Evolutionary conservation across 805 yeast species (phyloP), one percentile per base, ranked within the genome.

Genomic region (Danielia oregonensis): DNA sequence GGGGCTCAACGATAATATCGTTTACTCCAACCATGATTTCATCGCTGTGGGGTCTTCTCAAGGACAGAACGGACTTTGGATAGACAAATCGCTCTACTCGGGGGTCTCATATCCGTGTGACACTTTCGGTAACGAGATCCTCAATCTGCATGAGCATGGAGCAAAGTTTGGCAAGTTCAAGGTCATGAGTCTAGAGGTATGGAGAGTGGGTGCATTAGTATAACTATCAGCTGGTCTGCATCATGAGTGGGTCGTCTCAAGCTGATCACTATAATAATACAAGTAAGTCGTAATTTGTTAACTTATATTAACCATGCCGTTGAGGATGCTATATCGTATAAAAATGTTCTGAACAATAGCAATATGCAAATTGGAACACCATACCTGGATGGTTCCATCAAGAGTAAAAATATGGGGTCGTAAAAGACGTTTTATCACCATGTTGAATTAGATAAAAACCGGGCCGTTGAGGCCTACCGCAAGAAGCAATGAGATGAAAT

Each of bases 51-150:
- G 97, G 1, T 91, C 94, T 0, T 95, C 96, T 1, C 82, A 82
- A 48, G 97, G 97, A 2, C 86, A 85, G 51, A 88, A 87, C 58
- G 97, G 97, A 0, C 65, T 93, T 11, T 91, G 94, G 87, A 66
- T 88, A 10, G 95, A 86, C 53, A 80, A 78, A 35, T 76, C 80
- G 27, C 68, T 91, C 26, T 64, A 73, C 36, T 71, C 72, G 35
- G 98, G 97, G 3, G 89, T 87, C 0, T 78, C 89, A 18, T 80
- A 78, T 50, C 71, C 78, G 2, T 83, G 91, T 33, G 77, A 78
- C 17, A 93, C 97, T 0, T 91, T 86, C 65, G 96, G 95, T 0
- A 91, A 93, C 57, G 97, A 87, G 38, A 78, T 81, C 2, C 64
- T 91, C 39, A 64, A 57, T 35, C 47, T 43, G 25, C 40, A 40